phyloP scores from a whole-genome alignment of 2,329 filamentous ascomycete species.

The Fusarium camptoceras region DNA sequence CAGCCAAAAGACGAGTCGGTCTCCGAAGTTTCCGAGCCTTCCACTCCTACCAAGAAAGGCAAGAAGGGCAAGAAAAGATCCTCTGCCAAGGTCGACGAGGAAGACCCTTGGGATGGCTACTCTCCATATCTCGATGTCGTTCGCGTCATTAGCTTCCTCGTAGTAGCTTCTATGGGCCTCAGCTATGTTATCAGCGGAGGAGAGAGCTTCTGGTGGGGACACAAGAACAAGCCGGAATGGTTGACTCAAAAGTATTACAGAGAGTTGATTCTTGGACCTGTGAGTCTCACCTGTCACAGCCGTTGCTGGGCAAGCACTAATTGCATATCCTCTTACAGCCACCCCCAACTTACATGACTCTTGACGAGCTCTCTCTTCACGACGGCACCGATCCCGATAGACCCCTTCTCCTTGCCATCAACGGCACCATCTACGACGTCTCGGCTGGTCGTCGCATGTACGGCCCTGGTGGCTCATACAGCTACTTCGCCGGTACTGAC shows the following conservation, averaged over 20 bases:
- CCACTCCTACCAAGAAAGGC: conserved; percentile 39
- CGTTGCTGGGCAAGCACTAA: conserved; percentile 12
- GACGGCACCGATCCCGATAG: conserved; percentile 80
- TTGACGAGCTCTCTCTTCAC: conserved; percentile 77
- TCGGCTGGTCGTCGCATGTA: conserved; percentile 76
- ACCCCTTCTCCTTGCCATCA: conserved; percentile 91
- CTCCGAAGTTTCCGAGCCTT: conserved; percentile 39
- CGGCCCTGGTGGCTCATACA: conserved; percentile 87
- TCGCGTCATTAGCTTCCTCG: conserved; percentile 74
- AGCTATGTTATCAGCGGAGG: conserved; percentile 82
- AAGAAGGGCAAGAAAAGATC: conserved; percentile 38
- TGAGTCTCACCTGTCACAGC: conserved; percentile 22
- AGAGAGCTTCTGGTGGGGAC: conserved; percentile 76
- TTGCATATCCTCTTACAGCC: conserved; percentile 50
- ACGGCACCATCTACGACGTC: conserved; percentile 88
- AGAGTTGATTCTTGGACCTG: conserved; percentile 46
- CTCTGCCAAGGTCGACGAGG: conserved; percentile 49
- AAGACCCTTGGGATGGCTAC: conserved; percentile 64
- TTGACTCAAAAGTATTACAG: conserved; percentile 69
- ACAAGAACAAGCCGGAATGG: conserved; percentile 71
- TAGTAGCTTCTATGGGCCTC: conserved; percentile 74
- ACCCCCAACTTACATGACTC: conserved; percentile 77
- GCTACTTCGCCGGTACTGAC: conserved; percentile 87
- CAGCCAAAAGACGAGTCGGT: conserved; percentile 40
- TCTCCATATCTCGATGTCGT: conserved; percentile 72